Base-by-base conservation (phyloP, 2,329 filamentous ascomycete species). In the Fusarium pilosicola region DNA sequence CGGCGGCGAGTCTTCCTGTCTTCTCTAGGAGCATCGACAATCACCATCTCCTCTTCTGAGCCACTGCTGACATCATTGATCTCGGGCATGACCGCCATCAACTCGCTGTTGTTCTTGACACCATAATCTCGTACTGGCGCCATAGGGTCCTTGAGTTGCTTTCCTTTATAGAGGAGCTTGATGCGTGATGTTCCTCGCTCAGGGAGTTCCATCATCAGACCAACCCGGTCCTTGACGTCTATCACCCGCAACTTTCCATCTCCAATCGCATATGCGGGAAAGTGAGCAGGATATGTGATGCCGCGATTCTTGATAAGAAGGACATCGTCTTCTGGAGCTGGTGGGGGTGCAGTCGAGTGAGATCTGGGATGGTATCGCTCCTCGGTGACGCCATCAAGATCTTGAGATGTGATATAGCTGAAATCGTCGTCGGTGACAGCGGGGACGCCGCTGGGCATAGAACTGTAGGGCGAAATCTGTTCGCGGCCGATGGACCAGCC, bases 351-450 rank as follows among this genome's bases (percentile, higher is more conserved):
- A 13, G 80, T 77, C 34, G 83, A 80, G 55, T 78, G 80, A 46
- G 80, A 78, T 57, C 81, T 81, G 34, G 84, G 81, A 65, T 86
- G 84, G 70, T 87, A 86, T n/a, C 77, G 80, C 78, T 76, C 73
- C 77, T 81, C 77, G 70, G 74, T 79, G 70, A 78, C 79, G 78
- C 84, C 82, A 68, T 89, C 86, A 44, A 95, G 81, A 77, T 95
- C 93, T 77, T 93, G 90, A 34, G 91, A 91, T n/a, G 93, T 94
- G 79, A 95, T 95, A 84, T 96, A 95, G 80, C 90, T 92, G 81
- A 91, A 96, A 83, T 95, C 93, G 39, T 92, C 89, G 75, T 94
- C 92, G 76, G 90, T 93, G 68, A 95, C 91, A 73, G 90, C 87
- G 38, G 90, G 88, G 15, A 87, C 82, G 46, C 86, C 84, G 51